Evolutionary conservation across 164 flowering plant species (phyloP).

Genomic region (Litsea cubeba): DNA sequence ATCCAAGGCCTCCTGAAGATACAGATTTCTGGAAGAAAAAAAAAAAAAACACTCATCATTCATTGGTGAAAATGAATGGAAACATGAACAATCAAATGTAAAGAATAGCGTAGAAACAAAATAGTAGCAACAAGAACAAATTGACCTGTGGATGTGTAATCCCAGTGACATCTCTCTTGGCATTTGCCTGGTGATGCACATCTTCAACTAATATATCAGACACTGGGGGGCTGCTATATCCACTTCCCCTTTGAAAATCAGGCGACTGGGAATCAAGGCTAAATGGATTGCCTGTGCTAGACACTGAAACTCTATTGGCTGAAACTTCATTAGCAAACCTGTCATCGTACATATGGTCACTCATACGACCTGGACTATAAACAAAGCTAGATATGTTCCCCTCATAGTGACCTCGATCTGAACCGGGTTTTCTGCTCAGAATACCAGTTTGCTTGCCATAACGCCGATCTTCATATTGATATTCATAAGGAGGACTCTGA

Average conservation of each 20-base stretch:
- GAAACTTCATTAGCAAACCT: conserved; percentile 76
- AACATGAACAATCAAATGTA: neutral
- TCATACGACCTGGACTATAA: conserved; percentile 66
- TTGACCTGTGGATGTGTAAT: conserved; percentile 30
- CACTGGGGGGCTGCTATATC: conserved; percentile 46
- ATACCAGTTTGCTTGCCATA: conserved; percentile 66
- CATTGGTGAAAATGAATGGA: neutral
- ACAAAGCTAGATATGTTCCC: conserved; percentile 61
- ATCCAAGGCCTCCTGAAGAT: conserved; percentile 59
- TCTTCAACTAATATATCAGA: conserved; percentile 35
- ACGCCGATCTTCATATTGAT: conserved; percentile 88
- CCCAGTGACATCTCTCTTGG: conserved; percentile 28
- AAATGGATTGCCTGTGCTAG: conserved; percentile 68
- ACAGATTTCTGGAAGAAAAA: conserved; percentile 48
- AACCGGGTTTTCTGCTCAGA: conserved; percentile 81
- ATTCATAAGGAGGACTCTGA: conserved; percentile 98
- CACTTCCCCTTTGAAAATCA: conserved; percentile 45
- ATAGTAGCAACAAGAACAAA: neutral
- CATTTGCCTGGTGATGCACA: conserved; percentile 21
- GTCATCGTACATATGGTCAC: conserved; percentile 52
- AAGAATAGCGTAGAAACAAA: neutral
- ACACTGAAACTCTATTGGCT: conserved; percentile 52
- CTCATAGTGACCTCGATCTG: conserved; percentile 68
- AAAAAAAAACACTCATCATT: conserved; percentile 1
- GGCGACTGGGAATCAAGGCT: conserved; percentile 62